phyloP scores from a whole-genome alignment of 2,329 filamentous ascomycete species.

The Cladorrhinum sp. region DNA sequence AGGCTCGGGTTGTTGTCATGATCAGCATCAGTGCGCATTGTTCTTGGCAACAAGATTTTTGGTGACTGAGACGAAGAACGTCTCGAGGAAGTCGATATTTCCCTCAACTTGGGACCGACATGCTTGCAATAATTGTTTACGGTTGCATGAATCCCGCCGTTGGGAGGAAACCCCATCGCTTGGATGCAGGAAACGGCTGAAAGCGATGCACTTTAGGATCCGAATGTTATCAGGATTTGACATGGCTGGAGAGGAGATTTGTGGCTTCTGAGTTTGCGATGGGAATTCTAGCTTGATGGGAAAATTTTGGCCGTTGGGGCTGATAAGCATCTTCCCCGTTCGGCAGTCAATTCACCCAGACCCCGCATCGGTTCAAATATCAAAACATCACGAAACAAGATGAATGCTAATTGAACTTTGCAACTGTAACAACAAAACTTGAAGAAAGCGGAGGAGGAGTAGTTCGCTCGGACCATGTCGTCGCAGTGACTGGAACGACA shows the following conservation, averaged over 20 bases:
- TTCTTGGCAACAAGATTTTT: not conserved
- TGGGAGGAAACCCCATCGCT: not conserved
- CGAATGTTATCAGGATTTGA: not conserved
- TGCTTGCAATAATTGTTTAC: not conserved
- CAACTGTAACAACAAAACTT: not conserved
- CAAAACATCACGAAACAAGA: not conserved
- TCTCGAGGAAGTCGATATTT: not conserved
- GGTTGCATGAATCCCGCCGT: too few species aligned
- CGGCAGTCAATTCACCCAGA: not conserved
- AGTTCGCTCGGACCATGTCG: not conserved
- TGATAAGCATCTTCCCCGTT: too few species aligned
- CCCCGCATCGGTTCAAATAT: not conserved
- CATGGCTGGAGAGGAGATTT: not conserved
- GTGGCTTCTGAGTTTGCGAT: not conserved
- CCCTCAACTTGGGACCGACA: not conserved
- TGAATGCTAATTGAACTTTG: too few species aligned
- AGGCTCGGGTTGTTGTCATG: not conserved
- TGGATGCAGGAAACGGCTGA: not conserved
- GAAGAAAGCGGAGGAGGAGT: too few species aligned
- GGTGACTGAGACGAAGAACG: not conserved
- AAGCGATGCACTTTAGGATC: not conserved
- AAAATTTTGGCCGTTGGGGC: too few species aligned
- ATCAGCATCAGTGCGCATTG: not conserved
- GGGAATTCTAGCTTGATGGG: not conserved
- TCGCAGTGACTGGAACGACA: not conserved